Conservation (phyloP, 2,329 filamentous ascomycete genomes). For the Canariomyces notabilis region DNA sequence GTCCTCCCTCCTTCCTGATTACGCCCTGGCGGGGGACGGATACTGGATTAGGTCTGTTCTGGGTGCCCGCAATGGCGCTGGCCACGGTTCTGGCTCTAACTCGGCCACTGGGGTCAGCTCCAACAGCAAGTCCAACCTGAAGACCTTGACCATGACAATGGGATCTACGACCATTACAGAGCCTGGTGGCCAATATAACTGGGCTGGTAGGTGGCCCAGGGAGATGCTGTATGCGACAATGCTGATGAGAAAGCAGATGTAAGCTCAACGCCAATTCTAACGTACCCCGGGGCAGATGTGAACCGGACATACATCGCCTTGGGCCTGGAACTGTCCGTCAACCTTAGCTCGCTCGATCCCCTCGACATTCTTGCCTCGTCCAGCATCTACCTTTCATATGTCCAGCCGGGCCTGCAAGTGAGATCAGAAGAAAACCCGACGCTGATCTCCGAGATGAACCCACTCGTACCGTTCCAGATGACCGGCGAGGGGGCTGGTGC, state of each 20-base stretch:
- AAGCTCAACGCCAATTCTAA: conserved; percentile 14
- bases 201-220: conserved; percentile 16
- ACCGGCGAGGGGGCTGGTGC: conserved; percentile 1
- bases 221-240: neutral
- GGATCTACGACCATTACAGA: conserved; percentile 12
- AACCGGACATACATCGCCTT: conserved; percentile 21
- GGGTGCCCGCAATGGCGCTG: neutral
- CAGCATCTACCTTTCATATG: conserved; percentile 14
- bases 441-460: conserved; percentile 17
- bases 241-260: conserved; percentile 8
- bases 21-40: conserved; percentile 1
- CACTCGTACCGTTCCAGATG: conserved; percentile 19
- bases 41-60: conserved; percentile 2
- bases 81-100: neutral
- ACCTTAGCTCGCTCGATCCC: conserved; percentile 15
- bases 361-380: conserved; percentile 11
- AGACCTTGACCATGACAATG: conserved; percentile 12
- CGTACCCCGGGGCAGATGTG: conserved; percentile 9
- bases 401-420: conserved; percentile 12
- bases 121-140: neutral
- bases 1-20: neutral
- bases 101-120: neutral
- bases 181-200: conserved; percentile 10
- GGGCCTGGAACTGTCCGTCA: conserved; percentile 13
- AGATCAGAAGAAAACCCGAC: conserved; percentile 3